Percentiles rank a stretch among this genome's conserved stretches.
Evolutionary conservation across 2,329 filamentous ascomycete genomes (phyloP).

Genomic region (Phymatotrichopsis omnivora): DNA sequence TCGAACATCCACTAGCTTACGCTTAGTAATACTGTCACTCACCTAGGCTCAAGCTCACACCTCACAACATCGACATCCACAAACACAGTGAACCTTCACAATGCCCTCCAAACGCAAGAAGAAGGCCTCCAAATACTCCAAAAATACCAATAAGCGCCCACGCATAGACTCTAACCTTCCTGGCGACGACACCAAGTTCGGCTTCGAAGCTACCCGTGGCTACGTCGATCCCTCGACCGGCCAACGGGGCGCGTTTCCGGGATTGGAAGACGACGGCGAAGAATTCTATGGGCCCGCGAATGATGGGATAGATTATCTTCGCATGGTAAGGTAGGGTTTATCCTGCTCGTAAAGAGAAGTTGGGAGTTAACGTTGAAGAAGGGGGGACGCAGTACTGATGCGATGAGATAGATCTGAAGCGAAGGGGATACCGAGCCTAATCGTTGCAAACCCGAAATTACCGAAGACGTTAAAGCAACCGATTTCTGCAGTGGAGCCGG

Average conservation of each 20-base stretch:
- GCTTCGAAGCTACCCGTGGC: conserved; percentile 24
- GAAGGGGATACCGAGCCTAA: conserved; percentile 28
- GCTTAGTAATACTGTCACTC: too few species aligned
- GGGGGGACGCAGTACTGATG: not conserved
- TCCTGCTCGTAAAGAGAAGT: not conserved
- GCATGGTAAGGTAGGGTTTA: conserved; percentile 30
- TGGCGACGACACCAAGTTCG: not conserved
- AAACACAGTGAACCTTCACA: too few species aligned
- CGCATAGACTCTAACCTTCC: conserved; percentile 1
- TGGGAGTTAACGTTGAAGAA: conserved; percentile 12
- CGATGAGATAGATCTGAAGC: conserved; percentile 29
- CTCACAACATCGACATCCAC: too few species aligned
- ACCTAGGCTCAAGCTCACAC: too few species aligned
- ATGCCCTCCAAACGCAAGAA: too few species aligned
- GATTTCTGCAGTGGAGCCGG: not conserved
- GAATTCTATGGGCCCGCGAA: conserved; percentile 28
- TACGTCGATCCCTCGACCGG: conserved; percentile 29
- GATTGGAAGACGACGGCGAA: conserved; percentile 24
- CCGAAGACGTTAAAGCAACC: not conserved
- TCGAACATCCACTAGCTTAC: too few species aligned
- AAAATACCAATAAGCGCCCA: not conserved
- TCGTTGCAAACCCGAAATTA: conserved; percentile 19
- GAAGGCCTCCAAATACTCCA: not conserved
- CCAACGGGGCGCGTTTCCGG: conserved; percentile 31
- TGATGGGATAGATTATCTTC: conserved; percentile 30